These are phyloP conservation scores for Kernera saxatilis DNA, from an alignment of 345 rosid species.

Conservation along the genomic window DNA sequence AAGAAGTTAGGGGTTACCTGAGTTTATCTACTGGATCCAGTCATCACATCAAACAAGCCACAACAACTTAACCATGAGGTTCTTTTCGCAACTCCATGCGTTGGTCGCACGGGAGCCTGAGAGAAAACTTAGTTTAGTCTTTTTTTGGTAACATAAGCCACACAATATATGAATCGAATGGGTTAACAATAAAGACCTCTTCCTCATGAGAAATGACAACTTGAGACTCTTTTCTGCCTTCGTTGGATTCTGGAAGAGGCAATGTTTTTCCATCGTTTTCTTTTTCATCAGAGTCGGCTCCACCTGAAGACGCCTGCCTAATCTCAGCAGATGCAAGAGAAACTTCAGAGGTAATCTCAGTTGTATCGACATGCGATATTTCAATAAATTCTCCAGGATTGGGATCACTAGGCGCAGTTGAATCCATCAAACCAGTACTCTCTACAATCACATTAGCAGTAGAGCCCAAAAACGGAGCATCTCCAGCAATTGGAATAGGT, in stretches of 20 bases:
- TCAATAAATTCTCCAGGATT: slow-evolving; percentile 27
- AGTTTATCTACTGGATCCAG: slow-evolving; percentile 56
- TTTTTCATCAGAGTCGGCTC: slow-evolving; percentile 7
- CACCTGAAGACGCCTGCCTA: slow-evolving; percentile 22
- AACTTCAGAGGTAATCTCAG: slow-evolving; percentile 10
- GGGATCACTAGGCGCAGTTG: slow-evolving; percentile 17
- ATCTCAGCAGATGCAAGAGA: slow-evolving; percentile 24
- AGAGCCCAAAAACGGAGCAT: slow-evolving; percentile 28
- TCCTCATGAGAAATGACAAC: slow-evolving; percentile 40
- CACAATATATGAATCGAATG: background rate
- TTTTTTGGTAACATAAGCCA: background rate
- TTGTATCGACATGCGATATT: slow-evolving; percentile 33
- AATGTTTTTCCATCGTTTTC: slow-evolving; percentile 29
- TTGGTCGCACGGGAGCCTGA: slow-evolving; percentile 47
- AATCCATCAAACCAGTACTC: slow-evolving; percentile 27
- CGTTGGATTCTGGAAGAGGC: slow-evolving; percentile 29
- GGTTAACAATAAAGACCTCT: slow-evolving; percentile 22
- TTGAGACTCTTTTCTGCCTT: slow-evolving; percentile 30
- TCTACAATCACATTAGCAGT: slow-evolving; percentile 31
- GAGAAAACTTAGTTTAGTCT: slow-evolving; percentile 6
- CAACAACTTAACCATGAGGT: slow-evolving; percentile 73
- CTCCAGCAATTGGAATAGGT: slow-evolving; percentile 28
- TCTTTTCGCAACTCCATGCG: slow-evolving; percentile 46
- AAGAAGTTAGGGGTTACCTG: slow-evolving; percentile 36
- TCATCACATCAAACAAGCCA: slow-evolving; percentile 66